Conservation (phyloP, 108 stramenopile species). For the Skeletonema costatum region DNA sequence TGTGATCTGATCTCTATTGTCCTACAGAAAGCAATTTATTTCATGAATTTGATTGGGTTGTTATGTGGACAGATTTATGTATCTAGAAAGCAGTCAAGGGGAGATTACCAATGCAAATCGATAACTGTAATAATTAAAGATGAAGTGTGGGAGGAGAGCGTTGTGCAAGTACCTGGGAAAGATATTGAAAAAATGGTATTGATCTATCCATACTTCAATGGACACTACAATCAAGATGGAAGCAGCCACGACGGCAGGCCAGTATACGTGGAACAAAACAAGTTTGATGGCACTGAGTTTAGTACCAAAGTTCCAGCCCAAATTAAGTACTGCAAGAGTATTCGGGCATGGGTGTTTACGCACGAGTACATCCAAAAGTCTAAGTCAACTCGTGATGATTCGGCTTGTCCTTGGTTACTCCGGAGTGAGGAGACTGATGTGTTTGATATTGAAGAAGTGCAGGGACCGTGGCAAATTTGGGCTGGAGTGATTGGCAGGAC, state of each 20-base stretch:
- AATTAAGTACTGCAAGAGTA: constrained; percentile 13
- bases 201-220: neutral
- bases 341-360: constrained; percentile 16
- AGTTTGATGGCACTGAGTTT: constrained; percentile 2
- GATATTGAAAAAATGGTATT: neutral
- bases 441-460: constrained; percentile 3
- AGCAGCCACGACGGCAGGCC: constrained; percentile 1
- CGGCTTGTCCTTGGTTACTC: constrained; percentile 12
- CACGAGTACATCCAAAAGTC: constrained; percentile 3
- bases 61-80: neutral
- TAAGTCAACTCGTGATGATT: constrained; percentile 5
- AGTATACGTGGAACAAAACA: neutral
- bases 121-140: neutral
- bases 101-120: constrained; percentile 2
- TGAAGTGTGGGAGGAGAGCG: neutral
- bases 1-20: neutral
- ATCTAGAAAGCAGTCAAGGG: neutral
- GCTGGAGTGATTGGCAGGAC: neutral
- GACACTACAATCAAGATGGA: neutral
- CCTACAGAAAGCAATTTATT: neutral
- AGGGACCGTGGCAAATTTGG: neutral
- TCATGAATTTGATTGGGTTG: neutral
- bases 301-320: neutral
- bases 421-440: constrained; percentile 9
- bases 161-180: neutral